Conservation (phyloP, 352 stramenopile genomes). For the Pythium plurisporium region DNA sequence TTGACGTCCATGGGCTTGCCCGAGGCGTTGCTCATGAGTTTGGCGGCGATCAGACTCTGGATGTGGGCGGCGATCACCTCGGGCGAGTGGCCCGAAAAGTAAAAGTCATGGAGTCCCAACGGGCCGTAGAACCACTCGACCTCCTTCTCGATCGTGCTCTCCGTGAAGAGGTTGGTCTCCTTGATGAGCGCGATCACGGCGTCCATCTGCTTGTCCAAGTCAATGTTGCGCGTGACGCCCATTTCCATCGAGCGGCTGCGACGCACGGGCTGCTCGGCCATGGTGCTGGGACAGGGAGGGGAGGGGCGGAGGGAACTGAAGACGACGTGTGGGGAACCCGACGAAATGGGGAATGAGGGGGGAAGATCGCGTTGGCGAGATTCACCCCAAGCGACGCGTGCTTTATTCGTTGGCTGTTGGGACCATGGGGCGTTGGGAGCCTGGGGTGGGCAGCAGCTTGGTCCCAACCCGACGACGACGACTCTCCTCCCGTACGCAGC, state of each 20-base stretch:
- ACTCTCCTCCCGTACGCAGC: not conserved
- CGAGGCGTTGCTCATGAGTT: slow-evolving; percentile 77
- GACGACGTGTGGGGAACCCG: not conserved
- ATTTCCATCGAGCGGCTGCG: slow-evolving; percentile 61
- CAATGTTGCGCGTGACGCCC: slow-evolving; percentile 46
- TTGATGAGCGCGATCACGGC: slow-evolving; percentile 60
- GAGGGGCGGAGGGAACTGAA: not conserved
- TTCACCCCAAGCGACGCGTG: not conserved
- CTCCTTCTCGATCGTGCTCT: slow-evolving; percentile 52
- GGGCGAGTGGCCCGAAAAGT: slow-evolving; percentile 67
- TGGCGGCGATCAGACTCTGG: slow-evolving; percentile 70
- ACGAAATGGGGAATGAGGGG: slow-evolving; percentile 20
- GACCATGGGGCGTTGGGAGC: not conserved
- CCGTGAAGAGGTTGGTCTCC: slow-evolving; percentile 53
- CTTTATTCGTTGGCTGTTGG: slow-evolving; percentile 8
- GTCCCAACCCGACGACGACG: not conserved
- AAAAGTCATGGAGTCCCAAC: slow-evolving; percentile 79
- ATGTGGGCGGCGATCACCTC: slow-evolving; percentile 72
- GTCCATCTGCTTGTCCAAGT: slow-evolving; percentile 60
- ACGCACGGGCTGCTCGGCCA: slow-evolving; percentile 31
- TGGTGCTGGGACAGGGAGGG: slow-evolving; percentile 7
- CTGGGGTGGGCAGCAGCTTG: no score
- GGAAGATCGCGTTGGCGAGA: slow-evolving; percentile 4
- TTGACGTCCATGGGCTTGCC: slow-evolving; percentile 75
- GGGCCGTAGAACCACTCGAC: slow-evolving; percentile 83